These are phyloP conservation scores for Ophiostoma ulmi DNA, from an alignment of 2,329 filamentous ascomycete genomes.

Conservation along the genomic window DNA sequence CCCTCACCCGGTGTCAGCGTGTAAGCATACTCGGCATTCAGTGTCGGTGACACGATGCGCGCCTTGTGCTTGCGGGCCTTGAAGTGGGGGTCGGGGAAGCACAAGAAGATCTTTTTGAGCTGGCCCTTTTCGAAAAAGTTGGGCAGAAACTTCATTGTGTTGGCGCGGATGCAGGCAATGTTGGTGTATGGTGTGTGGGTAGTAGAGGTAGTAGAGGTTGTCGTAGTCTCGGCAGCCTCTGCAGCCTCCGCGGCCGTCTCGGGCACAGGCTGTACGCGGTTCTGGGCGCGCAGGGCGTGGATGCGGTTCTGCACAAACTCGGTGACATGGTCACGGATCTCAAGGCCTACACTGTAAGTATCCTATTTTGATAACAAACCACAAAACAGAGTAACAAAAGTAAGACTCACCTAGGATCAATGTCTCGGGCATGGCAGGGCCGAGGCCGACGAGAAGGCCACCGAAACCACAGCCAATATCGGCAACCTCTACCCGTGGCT, in stretches of 20 bases:
- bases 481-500: slow-evolving; percentile 67
- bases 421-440: slow-evolving; percentile 73
- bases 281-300: slow-evolving; percentile 68
- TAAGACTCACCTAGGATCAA: slow-evolving; percentile 65
- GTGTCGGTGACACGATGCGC: slow-evolving; percentile 79
- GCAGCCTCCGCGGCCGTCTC: neutral
- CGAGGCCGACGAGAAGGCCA: slow-evolving; percentile 79
- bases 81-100: slow-evolving; percentile 97
- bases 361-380: neutral
- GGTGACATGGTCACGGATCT: slow-evolving; percentile 85
- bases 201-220: slow-evolving; percentile 26
- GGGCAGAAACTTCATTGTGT: slow-evolving; percentile 99
- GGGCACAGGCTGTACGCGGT: slow-evolving; percentile 30
- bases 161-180: slow-evolving; percentile 80
- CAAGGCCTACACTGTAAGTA: slow-evolving; percentile 57
- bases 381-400: neutral
- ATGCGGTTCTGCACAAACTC: slow-evolving; percentile 88
- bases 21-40: slow-evolving; percentile 92
- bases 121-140: slow-evolving; percentile 86
- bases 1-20: slow-evolving; percentile 70
- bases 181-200: slow-evolving; percentile 62
- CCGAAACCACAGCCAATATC: slow-evolving; percentile 98
- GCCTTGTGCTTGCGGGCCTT: slow-evolving; percentile 97
- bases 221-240: slow-evolving; percentile 28
- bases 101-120: slow-evolving; percentile 89